These are phyloP conservation scores for Coemansia biformis DNA, from an alignment of 192 early-diverging fungal species.

Conservation along the genomic window DNA sequence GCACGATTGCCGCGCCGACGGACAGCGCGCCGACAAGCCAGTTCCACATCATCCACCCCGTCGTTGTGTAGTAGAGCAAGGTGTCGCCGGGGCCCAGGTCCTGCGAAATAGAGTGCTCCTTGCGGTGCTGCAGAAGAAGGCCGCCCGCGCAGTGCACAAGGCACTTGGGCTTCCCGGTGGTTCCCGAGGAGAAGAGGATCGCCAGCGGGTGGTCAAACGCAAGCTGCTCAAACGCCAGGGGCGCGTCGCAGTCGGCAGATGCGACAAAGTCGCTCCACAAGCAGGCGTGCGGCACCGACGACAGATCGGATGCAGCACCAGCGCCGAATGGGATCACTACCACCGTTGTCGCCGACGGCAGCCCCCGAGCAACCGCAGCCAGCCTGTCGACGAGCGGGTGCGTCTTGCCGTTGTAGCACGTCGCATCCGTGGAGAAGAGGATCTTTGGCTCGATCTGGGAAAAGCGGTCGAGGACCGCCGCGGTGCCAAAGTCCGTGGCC, in stretches of 20 bases:
- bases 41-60: conserved; percentile 99
- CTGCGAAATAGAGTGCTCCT: conserved; percentile 89
- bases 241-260: conserved; percentile 18
- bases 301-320: conserved; percentile 14
- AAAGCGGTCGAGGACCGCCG: conserved; percentile 90
- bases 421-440: conserved; percentile 83
- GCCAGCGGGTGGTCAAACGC: conserved; percentile 88
- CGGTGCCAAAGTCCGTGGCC: conserved; percentile 90
- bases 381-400: conserved; percentile 76
- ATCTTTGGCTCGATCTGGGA: conserved; percentile 86
- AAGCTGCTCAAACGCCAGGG: conserved; percentile 73
- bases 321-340: conserved; percentile 75
- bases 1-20: conserved; percentile 71
- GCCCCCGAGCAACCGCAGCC: conserved; percentile 60
- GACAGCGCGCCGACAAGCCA: conserved; percentile 85
- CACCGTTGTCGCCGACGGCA: conserved; percentile 66
- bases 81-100: conserved; percentile 69
- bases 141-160: conserved; percentile 92
- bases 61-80: conserved; percentile 85
- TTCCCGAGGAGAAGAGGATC: conserved; percentile 91
- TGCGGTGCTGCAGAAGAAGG: conserved; percentile 84
- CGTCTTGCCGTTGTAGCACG: conserved; percentile 87
- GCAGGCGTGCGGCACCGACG: conserved; percentile 23
- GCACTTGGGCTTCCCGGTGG: conserved; percentile 94
- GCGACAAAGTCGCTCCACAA: conserved; percentile 57